phyloP scores from a whole-genome alignment of 768 basidiomycete genomes.

The Phylloporus arenicola region DNA sequence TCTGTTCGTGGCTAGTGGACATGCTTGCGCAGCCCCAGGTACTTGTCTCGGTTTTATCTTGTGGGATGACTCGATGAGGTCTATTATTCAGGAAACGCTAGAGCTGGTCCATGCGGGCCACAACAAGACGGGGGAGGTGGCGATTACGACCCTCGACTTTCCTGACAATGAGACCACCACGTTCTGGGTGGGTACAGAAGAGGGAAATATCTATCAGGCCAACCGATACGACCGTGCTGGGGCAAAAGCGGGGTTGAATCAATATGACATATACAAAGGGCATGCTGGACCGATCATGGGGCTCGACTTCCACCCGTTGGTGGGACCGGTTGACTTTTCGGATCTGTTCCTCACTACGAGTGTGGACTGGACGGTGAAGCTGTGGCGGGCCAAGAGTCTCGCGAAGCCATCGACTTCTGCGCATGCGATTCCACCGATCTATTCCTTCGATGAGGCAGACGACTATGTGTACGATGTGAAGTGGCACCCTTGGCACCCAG shows the following conservation, averaged over 20 bases:
- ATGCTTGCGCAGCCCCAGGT: conserved; percentile 99
- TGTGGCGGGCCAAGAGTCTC: conserved; percentile 83
- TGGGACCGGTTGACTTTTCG: conserved; percentile 90
- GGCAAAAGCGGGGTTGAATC: conserved; percentile 91
- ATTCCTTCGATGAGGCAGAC: conserved; percentile 96
- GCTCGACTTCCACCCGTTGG: conserved; percentile 87
- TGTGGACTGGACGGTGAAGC: conserved; percentile 97
- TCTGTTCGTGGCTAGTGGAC: conserved; percentile 97
- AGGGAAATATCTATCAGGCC: conserved; percentile 95
- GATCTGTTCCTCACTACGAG: conserved; percentile 91
- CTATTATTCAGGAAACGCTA: conserved; percentile 71
- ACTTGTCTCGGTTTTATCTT: conserved; percentile 3
- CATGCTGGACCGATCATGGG: conserved; percentile 94
- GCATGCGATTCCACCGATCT: conserved; percentile 60
- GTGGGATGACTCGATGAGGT: neutral
- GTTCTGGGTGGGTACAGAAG: conserved; percentile 97
- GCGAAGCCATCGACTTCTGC: conserved; percentile 64
- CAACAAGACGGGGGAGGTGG: conserved; percentile 95
- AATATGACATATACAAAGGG: conserved; percentile 87
- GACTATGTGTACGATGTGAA: conserved; percentile 99
- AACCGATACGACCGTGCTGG: conserved; percentile 96
- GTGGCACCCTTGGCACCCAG: conserved; percentile 97
- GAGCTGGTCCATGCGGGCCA: conserved; percentile 86
- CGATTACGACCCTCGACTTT: conserved; percentile 90
- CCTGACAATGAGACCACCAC: conserved; percentile 95